A percentile compares a stretch with the other conserved stretches of the same genome.
Conservation (phyloP, 2,329 filamentous ascomycete species). For the Paracorniculantispora psalliotae region DNA sequence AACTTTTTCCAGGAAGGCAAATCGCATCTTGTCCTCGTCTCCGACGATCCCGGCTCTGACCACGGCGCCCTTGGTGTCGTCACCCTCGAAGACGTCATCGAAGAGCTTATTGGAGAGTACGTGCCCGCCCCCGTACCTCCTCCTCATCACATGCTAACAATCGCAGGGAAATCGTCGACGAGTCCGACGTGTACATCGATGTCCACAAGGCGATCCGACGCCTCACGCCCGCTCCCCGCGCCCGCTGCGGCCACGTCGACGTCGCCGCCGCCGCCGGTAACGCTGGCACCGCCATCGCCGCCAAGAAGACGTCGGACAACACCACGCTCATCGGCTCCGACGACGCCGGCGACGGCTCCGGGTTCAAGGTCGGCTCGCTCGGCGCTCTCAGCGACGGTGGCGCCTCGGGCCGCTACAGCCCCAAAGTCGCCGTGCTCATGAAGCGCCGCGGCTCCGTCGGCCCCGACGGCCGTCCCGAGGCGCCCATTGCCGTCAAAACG, state of each 20-base stretch:
- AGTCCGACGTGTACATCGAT: conserved; percentile 97
- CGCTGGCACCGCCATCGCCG: conserved; percentile 27
- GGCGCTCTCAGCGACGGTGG: conserved; percentile 34
- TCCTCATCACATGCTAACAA: conserved; percentile 20
- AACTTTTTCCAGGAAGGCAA: conserved; percentile 99
- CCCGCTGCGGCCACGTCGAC: conserved; percentile 46
- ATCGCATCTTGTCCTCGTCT: conserved; percentile 96
- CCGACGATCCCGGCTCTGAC: conserved; percentile 82
- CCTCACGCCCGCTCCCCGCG: conserved; percentile 76
- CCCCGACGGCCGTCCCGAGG: conserved; percentile 45
- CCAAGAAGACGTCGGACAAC: conserved; percentile 26
- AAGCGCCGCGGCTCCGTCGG: conserved; percentile 54
- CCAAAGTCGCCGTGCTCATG: conserved; percentile 53
- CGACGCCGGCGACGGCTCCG: conserved; percentile 34
- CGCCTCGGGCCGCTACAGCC: conserved; percentile 36
- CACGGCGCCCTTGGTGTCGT: conserved; percentile 89
- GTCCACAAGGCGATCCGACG: conserved; percentile 97
- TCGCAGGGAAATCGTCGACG: conserved; percentile 88
- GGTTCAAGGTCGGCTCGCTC: conserved; percentile 31
- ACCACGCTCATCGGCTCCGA: conserved; percentile 34
- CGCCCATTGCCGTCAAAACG: conserved; percentile 51
- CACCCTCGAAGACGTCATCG: conserved; percentile 95
- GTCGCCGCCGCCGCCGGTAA: conserved; percentile 26
- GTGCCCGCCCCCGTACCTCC: no score
- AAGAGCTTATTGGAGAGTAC: conserved; percentile 95